Percentiles rank a stretch among this genome's conserved stretches.
phyloP scores from a whole-genome alignment of 2,329 filamentous ascomycete genomes.

The Diplodia scrobiculata region DNA sequence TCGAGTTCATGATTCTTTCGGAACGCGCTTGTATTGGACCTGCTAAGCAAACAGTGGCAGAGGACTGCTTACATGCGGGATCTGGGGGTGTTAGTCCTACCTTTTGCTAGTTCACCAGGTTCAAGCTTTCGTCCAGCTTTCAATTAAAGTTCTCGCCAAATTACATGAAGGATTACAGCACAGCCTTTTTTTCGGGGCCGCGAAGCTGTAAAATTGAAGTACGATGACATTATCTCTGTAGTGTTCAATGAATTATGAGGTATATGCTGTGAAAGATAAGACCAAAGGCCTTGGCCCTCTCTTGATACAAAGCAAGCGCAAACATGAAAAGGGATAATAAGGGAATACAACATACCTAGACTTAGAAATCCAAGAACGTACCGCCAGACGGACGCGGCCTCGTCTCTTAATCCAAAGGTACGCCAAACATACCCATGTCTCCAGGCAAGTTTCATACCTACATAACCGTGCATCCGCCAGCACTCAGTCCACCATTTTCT shows the following conservation, averaged over 20 bases:
- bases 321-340: neutral
- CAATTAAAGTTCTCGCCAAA: no score
- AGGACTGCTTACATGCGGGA: no score
- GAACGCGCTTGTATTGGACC: no score
- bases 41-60: no score
- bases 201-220: neutral
- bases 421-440: neutral
- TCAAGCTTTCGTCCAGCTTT: no score
- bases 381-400: neutral
- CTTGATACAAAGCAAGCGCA: neutral
- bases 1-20: no score
- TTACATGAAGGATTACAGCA: no score
- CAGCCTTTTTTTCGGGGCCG: no score
- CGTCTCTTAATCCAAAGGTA: neutral
- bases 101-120: no score
- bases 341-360: neutral
- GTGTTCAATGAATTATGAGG: neutral
- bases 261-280: neutral
- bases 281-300: neutral
- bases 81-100: no score
- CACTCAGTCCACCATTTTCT: conserved; percentile 34
- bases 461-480: conserved; percentile 18
- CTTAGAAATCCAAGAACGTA: neutral
- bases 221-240: neutral
- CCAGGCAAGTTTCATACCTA: neutral